These are phyloP conservation scores for Rhizomucor miehei DNA, from an alignment of 371 early-diverging fungal species.

Conservation along the genomic window DNA sequence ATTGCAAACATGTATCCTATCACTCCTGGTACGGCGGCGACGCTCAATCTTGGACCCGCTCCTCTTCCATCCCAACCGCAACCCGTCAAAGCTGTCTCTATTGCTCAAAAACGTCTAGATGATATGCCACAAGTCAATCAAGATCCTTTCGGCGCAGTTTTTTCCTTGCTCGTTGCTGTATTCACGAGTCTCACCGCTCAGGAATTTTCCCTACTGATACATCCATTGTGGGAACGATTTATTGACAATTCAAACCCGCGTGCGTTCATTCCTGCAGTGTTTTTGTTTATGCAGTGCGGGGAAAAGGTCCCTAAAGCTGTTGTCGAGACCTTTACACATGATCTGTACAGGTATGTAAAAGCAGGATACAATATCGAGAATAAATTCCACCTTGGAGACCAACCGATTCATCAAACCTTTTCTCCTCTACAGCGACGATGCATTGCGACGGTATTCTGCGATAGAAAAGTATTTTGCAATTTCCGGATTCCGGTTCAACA, in stretches of 20 bases:
- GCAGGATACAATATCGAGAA: background rate
- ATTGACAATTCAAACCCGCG: constrained; percentile 45
- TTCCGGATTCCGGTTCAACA: constrained; percentile 53
- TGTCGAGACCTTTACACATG: constrained; percentile 35
- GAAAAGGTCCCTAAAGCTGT: constrained; percentile 55
- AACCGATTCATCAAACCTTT: background rate
- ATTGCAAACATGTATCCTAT: constrained; percentile 19
- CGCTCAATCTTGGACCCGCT: constrained; percentile 28
- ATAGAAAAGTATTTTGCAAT: constrained; percentile 44
- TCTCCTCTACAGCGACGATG: constrained; percentile 38
- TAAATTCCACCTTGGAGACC: constrained; percentile 1
- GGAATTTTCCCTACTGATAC: constrained; percentile 44
- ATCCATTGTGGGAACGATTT: constrained; percentile 54
- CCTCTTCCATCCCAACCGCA: background rate
- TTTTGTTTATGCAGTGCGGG: constrained; percentile 62
- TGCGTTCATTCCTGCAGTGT: constrained; percentile 52
- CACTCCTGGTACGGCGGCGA: constrained; percentile 11
- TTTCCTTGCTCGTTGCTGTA: constrained; percentile 56
- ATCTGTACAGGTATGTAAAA: constrained; percentile 45
- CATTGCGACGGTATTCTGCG: constrained; percentile 39
- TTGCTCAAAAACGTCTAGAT: constrained; percentile 36
- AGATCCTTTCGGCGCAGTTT: constrained; percentile 51
- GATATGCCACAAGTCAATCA: constrained; percentile 45
- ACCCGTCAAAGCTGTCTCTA: constrained; percentile 6
- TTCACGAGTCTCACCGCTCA: constrained; percentile 45